Conservation (phyloP, 257 asterid genomes). For the Eucommia ulmoides region DNA sequence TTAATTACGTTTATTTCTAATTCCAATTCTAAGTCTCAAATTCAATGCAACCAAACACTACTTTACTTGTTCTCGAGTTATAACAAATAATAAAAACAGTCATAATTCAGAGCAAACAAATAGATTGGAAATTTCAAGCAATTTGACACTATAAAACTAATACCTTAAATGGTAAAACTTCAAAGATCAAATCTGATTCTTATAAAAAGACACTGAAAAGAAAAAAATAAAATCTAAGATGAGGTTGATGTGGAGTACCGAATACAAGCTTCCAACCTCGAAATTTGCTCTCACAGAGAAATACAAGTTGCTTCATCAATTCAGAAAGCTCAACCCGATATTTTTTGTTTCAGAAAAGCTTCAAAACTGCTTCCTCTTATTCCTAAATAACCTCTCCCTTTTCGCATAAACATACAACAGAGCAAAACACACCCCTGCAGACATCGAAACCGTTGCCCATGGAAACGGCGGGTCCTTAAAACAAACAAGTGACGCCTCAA, state of each 20-base stretch:
- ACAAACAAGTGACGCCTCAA: conserved; percentile 74
- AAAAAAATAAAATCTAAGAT: no score
- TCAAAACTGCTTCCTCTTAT: conserved; percentile 94
- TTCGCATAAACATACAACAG: conserved; percentile 44
- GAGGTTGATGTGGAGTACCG: not conserved
- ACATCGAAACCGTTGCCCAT: conserved; percentile 43
- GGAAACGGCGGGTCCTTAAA: conserved; percentile 96
- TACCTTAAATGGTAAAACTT: not conserved
- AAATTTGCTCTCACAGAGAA: conserved; percentile 20
- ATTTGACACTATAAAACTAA: not conserved
- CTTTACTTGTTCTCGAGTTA: no score
- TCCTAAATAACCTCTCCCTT: conserved; percentile 61
- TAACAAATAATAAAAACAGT: not conserved
- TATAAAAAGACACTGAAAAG: not conserved
- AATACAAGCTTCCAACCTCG: conserved; percentile 14
- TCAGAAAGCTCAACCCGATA: conserved; percentile 18
- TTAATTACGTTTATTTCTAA: not conserved
- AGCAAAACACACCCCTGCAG: conserved; percentile 37
- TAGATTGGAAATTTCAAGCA: not conserved
- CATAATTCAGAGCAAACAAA: not conserved
- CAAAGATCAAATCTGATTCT: not conserved
- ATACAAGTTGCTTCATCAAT: conserved; percentile 18
- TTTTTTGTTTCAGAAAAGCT: conserved; percentile 9
- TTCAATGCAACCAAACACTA: no score
- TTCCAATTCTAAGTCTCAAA: not conserved